Percentiles rank a stretch among this genome's conserved stretches.
Evolutionary conservation across 106 monocot species (phyloP).

Genomic region (Allium cepa): DNA sequence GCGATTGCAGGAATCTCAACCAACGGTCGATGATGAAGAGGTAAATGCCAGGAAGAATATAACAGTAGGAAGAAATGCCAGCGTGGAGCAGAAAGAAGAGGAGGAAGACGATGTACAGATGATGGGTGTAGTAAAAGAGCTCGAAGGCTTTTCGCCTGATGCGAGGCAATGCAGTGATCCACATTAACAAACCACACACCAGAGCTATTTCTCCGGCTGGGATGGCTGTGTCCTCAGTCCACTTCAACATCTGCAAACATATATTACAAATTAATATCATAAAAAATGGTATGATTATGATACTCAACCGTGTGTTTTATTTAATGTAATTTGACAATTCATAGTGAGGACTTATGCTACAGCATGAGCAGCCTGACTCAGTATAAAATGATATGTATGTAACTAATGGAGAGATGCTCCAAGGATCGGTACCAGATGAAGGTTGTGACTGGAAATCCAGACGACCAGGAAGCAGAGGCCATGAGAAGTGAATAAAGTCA

Average conservation of each 20-base stretch:
- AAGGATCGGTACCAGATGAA: slow-evolving; percentile 21
- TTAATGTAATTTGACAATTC: neutral
- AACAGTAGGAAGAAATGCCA: slow-evolving; percentile 37
- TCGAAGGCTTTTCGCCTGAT: slow-evolving; percentile 74
- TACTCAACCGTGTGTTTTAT: neutral
- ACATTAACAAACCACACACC: slow-evolving; percentile 48
- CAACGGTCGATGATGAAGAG: slow-evolving; percentile 81
- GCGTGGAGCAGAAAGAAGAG: slow-evolving; percentile 61
- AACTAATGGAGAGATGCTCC: neutral
- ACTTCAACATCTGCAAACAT: slow-evolving; percentile 49
- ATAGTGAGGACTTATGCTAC: neutral
- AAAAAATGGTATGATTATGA: neutral
- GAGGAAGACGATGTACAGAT: slow-evolving; percentile 70
- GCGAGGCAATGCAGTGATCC: slow-evolving; percentile 56
- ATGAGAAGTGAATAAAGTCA: slow-evolving; percentile 51
- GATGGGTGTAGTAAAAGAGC: slow-evolving; percentile 87
- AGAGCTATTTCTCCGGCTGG: slow-evolving; percentile 71
- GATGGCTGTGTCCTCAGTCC: slow-evolving; percentile 36
- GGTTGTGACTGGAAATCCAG: slow-evolving; percentile 40
- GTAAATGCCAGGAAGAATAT: slow-evolving; percentile 62
- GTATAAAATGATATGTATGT: neutral
- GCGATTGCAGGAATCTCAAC: slow-evolving; percentile 69
- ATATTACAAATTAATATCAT: neutral
- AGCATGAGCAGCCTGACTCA: neutral
- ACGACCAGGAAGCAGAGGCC: slow-evolving; percentile 43